A percentile compares a stretch with the other conserved stretches of the same genome.
Conservation (phyloP, 805 yeast species). For the Pichia heedii region DNA sequence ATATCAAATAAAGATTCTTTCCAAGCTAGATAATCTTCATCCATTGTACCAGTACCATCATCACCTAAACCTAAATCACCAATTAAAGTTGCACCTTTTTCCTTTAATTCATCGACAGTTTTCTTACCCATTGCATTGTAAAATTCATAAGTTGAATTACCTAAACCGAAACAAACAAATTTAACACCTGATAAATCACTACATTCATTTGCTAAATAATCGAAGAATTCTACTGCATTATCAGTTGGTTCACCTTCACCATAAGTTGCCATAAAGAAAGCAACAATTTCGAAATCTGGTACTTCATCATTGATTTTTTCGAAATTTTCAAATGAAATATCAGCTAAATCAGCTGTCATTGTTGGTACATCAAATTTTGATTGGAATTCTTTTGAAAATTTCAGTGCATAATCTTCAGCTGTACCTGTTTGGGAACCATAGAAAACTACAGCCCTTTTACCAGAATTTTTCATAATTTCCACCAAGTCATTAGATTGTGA, state of each 20-base stretch:
- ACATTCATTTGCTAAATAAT: constrained; percentile 53
- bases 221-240: constrained; percentile 75
- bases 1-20: constrained; percentile 67
- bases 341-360: constrained; percentile 82
- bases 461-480: constrained; percentile 46
- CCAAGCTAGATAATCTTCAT: constrained; percentile 92
- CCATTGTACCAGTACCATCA: constrained; percentile 90
- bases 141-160: constrained; percentile 90
- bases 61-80: constrained; percentile 89
- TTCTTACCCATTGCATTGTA: constrained; percentile 76
- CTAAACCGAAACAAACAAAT: constrained; percentile 80
- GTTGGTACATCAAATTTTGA: constrained; percentile 73
- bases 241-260: constrained; percentile 99
- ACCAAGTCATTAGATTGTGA: constrained; percentile 46
- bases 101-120: constrained; percentile 40
- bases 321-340: constrained; percentile 74
- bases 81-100: constrained; percentile 63
- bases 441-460: constrained; percentile 70
- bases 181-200: constrained; percentile 48
- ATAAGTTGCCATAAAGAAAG: constrained; percentile 80
- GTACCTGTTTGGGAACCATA: constrained; percentile 98
- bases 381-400: constrained; percentile 81
- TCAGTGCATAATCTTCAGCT: constrained; percentile 92
- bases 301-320: constrained; percentile 51
- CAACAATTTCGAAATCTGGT: constrained; percentile 41